phyloP scores from a whole-genome alignment of 2,329 filamentous ascomycete genomes.

The Parastagonospora avenae region DNA sequence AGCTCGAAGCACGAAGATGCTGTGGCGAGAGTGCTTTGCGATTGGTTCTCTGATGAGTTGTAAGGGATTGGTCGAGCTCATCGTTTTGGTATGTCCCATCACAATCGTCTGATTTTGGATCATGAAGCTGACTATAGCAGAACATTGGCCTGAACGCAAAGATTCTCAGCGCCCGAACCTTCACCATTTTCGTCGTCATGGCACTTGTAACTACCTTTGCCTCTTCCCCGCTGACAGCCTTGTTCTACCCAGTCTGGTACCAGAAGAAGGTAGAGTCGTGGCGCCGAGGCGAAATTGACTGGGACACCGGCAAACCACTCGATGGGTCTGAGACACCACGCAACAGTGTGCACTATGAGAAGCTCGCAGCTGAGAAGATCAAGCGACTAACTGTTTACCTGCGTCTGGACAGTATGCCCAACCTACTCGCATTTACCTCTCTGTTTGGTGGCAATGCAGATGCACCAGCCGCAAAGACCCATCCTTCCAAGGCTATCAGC shows the following conservation, averaged over 20 bases:
- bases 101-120: too few species aligned
- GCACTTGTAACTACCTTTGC: conserved; percentile 83
- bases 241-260: conserved; percentile 78
- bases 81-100: conserved; percentile 74
- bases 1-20: conserved; percentile 73
- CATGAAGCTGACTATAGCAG: conserved; percentile 44
- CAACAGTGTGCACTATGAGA: conserved; percentile 54
- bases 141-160: conserved; percentile 83
- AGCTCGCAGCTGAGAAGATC: conserved; percentile 58
- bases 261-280: conserved; percentile 74
- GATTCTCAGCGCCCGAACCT: conserved; percentile 79
- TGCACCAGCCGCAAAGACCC: conserved; percentile 45
- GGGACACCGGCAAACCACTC: conserved; percentile 66
- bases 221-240: conserved; percentile 76
- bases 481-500: conserved; percentile 41
- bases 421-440: conserved; percentile 80
- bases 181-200: conserved; percentile 96
- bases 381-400: conserved; percentile 78
- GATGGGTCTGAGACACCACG: conserved; percentile 46
- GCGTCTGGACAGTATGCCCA: conserved; percentile 81
- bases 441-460: conserved; percentile 67
- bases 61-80: conserved; percentile 92
- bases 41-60: conserved; percentile 95
- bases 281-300: conserved; percentile 88
- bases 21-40: conserved; percentile 88